phyloP scores from a whole-genome alignment of 1,284 basidiomycete species.

The Ustilago esculenta region DNA sequence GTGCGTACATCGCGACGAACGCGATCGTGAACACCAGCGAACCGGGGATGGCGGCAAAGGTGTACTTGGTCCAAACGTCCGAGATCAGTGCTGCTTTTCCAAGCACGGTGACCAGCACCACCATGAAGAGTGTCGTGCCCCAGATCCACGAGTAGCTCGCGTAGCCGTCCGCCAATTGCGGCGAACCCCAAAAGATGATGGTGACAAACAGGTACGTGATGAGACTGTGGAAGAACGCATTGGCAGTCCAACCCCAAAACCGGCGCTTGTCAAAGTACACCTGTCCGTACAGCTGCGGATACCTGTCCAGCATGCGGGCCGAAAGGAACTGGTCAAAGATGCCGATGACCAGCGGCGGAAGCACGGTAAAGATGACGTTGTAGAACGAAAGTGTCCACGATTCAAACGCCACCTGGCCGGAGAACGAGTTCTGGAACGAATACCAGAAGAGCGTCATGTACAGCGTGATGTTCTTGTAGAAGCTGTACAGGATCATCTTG shows the following conservation, averaged over 20 bases:
- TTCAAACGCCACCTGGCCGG: conserved; percentile 96
- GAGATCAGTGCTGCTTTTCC: conserved; percentile 97
- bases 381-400: conserved; percentile 88
- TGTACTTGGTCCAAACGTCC: conserved; percentile 99
- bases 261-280: conserved; percentile 59
- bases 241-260: conserved; percentile 92
- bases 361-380: conserved; percentile 71
- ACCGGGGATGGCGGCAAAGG: conserved; percentile 83
- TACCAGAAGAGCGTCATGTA: conserved; percentile 99
- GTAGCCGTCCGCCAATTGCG: conserved; percentile 75
- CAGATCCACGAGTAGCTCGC: conserved; percentile 96
- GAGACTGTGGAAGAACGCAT: conserved; percentile 82
- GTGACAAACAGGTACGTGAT: conserved; percentile 87
- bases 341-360: conserved; percentile 96
- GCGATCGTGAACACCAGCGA: conserved; percentile 95
- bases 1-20: conserved; percentile 89
- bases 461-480: conserved; percentile 83
- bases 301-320: conserved; percentile 93
- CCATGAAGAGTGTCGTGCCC: conserved; percentile 93
- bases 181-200: conserved; percentile 87
- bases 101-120: conserved; percentile 90
- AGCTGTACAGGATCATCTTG: conserved; percentile 81
- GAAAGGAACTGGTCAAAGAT: conserved; percentile 98
- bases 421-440: conserved; percentile 86
- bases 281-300: conserved; percentile 86